Percentiles rank a stretch among this genome's conserved stretches.
These are phyloP conservation scores for Russula earlei DNA, from an alignment of 768 basidiomycete genomes.

Conservation along the genomic window DNA sequence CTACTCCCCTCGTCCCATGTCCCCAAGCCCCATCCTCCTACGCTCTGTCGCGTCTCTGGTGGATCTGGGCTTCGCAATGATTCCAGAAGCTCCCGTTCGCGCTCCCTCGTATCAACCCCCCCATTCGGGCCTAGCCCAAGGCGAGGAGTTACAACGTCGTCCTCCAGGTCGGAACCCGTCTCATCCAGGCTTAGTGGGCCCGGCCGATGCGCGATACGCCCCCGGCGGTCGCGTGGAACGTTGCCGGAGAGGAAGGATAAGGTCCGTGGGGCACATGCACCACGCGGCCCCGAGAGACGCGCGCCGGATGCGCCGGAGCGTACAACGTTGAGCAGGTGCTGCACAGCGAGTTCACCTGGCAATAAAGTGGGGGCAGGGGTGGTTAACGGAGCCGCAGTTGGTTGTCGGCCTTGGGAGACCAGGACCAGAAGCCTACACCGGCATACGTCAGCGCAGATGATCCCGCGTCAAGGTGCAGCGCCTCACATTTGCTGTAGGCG, in stretches of 20 bases:
- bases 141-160: constrained; percentile 12
- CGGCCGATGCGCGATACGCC: constrained; percentile 52
- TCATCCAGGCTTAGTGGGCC: constrained; percentile 7
- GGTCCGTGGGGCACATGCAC: constrained; percentile 30
- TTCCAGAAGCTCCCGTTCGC: constrained; percentile 46
- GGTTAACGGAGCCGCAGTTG: constrained; percentile 51
- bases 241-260: constrained; percentile 68
- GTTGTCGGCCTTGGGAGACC: constrained; percentile 56
- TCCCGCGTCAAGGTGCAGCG: background rate
- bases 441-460: constrained; percentile 9
- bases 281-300: constrained; percentile 18
- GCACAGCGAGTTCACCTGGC: constrained; percentile 57
- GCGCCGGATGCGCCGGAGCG: constrained; percentile 38
- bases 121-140: background rate
- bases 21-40: constrained; percentile 73
- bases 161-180: constrained; percentile 24
- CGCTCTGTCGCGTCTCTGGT: constrained; percentile 32
- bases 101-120: constrained; percentile 36
- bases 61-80: constrained; percentile 33
- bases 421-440: constrained; percentile 59
- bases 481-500: constrained; percentile 74
- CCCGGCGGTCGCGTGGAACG: constrained; percentile 67
- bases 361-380: constrained; percentile 43
- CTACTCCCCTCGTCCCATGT: constrained; percentile 36
- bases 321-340: constrained; percentile 54